These are phyloP conservation scores for Paraleonurus japonicus DNA, from an alignment of 257 asterid species.

Conservation along the genomic window DNA sequence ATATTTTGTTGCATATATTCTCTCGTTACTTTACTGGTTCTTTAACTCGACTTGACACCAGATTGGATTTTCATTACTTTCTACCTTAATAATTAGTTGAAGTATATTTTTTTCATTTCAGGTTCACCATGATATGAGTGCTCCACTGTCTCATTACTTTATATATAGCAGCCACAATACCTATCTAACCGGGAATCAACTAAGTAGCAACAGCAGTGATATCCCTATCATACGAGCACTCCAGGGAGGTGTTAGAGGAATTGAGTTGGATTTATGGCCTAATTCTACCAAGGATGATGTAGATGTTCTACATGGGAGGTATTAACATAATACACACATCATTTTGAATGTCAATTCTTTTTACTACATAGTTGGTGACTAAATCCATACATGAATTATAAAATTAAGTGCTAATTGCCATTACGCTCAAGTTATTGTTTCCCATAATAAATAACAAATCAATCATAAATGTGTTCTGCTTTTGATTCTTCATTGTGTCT, in stretches of 20 bases:
- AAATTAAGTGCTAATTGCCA: background rate
- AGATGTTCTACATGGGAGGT: constrained; percentile 79
- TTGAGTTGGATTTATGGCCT: constrained; percentile 84
- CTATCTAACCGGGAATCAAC: constrained; percentile 77
- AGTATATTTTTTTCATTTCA: constrained; percentile 32
- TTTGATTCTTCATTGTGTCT: background rate
- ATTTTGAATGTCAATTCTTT: background rate
- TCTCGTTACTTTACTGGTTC: too few species aligned
- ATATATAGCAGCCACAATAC: constrained; percentile 78
- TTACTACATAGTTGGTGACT: background rate
- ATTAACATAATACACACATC: background rate
- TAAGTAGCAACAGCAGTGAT: constrained; percentile 73
- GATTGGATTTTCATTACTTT: background rate
- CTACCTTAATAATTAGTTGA: background rate
- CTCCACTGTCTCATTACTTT: constrained; percentile 72
- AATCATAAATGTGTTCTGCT: background rate
- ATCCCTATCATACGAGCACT: constrained; percentile 58
- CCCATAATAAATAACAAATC: background rate
- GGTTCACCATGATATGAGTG: constrained; percentile 77
- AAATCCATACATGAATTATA: background rate
- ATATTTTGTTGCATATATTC: too few species aligned
- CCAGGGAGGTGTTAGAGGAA: constrained; percentile 58
- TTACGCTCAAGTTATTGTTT: background rate
- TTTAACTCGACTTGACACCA: too few species aligned
- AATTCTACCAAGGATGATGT: constrained; percentile 61